Conservation (phyloP, 306 rosid genomes). For the Sicyos edulis region DNA sequence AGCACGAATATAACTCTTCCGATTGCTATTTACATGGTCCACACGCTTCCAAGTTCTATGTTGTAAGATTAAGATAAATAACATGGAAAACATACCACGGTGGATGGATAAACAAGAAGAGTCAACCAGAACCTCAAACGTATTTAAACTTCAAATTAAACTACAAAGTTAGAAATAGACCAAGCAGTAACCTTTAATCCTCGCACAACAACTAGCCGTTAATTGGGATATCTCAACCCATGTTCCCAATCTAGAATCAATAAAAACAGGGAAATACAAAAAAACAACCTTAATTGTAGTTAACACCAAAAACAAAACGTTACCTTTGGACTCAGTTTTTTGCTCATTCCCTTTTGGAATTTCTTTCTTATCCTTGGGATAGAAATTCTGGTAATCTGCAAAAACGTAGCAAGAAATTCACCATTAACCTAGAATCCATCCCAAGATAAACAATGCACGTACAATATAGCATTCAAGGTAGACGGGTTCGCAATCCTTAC, state of each 20-base stretch:
- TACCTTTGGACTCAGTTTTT: no score
- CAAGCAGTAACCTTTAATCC: no score
- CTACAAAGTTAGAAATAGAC: background rate
- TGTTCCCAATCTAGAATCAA: no score
- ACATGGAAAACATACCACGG: background rate
- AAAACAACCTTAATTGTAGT: background rate
- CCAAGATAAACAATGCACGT: background rate
- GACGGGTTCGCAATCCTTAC: conserved; percentile 33
- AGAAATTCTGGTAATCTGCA: conserved; percentile 81
- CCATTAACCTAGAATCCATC: background rate
- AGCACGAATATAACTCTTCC: background rate
- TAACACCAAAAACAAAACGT: no score
- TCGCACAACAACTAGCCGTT: no score
- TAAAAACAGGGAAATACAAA: background rate
- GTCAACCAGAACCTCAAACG: background rate
- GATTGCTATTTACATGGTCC: background rate
- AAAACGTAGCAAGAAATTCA: background rate
- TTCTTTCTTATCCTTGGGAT: no score
- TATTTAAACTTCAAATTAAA: background rate
- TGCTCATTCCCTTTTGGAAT: no score
- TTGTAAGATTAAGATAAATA: background rate
- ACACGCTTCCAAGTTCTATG: background rate
- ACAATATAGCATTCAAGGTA: background rate
- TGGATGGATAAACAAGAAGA: background rate
- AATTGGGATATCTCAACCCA: no score